A percentile compares a stretch with the other conserved stretches of the same genome.
Evolutionary conservation across 305 asterid genomes (phyloP).

Genomic region (Fraxinus albicans): DNA sequence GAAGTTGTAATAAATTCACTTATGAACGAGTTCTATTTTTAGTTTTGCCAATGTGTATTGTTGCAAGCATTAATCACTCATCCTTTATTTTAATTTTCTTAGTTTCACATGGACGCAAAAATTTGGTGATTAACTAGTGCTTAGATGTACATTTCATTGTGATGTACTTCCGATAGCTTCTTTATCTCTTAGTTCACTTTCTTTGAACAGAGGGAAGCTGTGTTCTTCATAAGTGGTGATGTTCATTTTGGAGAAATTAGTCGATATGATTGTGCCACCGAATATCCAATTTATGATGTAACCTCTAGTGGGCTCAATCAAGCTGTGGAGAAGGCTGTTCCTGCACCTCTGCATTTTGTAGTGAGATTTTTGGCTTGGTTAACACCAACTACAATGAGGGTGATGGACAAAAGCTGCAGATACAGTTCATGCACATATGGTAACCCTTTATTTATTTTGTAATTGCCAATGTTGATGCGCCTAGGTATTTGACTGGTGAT

Average conservation of each 20-base stretch:
- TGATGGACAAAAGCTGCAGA: constrained; percentile 30
- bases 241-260: constrained; percentile 40
- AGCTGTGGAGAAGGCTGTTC: constrained; percentile 35
- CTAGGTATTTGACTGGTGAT: neutral
- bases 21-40: neutral
- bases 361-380: constrained; percentile 33
- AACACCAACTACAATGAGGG: constrained; percentile 33
- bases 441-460: neutral
- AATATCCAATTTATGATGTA: constrained; percentile 33
- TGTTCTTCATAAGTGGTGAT: constrained; percentile 37
- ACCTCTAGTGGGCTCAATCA: constrained; percentile 38
- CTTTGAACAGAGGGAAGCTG: constrained; percentile 30
- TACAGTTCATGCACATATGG: constrained; percentile 33
- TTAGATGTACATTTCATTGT: neutral
- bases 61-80: neutral
- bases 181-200: neutral
- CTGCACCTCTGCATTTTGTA: constrained; percentile 26
- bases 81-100: neutral
- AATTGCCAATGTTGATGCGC: neutral
- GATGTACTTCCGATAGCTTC: neutral
- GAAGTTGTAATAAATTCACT: neutral
- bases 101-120: neutral
- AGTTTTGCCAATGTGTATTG: neutral
- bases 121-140: neutral
- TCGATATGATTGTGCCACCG: constrained; percentile 33